Conservation (phyloP, 129 eudicot species). For the Flaveria ramosissima region DNA sequence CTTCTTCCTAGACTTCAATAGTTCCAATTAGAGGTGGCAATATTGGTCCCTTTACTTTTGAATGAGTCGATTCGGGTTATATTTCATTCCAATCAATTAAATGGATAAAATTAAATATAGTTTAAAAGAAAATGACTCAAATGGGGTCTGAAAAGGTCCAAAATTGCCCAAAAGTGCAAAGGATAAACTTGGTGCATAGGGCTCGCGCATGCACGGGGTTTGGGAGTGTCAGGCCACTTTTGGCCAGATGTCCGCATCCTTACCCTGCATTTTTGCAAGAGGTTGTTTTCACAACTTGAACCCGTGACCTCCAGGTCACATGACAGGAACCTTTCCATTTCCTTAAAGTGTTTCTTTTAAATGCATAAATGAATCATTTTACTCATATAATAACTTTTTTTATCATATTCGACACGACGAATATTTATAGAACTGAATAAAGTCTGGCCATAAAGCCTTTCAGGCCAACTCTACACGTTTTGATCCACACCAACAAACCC, state of each 20-base stretch:
- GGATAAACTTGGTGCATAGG: too few species aligned
- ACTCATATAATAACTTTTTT: not conserved
- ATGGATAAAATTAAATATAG: not conserved
- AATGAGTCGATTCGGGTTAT: not conserved
- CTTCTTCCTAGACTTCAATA: slow-evolving; percentile 23
- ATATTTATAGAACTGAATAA: not conserved
- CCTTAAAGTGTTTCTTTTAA: not conserved
- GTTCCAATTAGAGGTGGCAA: not conserved
- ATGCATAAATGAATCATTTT: not conserved
- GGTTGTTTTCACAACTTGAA: too few species aligned
- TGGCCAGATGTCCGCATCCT: too few species aligned
- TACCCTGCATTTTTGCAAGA: too few species aligned
- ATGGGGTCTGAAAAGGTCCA: not conserved
- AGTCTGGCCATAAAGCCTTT: not conserved
- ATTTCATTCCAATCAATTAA: not conserved
- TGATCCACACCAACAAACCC: not conserved
- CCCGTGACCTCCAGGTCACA: too few species aligned
- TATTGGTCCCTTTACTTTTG: not conserved
- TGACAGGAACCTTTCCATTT: too few species aligned
- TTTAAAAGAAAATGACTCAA: not conserved
- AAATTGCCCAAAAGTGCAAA: not conserved
- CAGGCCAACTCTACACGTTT: not conserved
- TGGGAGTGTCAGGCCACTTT: too few species aligned
- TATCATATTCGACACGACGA: not conserved
- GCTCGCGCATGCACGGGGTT: too few species aligned